Conservation (phyloP, 768 basidiomycete species). For the Clavulina sp. region DNA sequence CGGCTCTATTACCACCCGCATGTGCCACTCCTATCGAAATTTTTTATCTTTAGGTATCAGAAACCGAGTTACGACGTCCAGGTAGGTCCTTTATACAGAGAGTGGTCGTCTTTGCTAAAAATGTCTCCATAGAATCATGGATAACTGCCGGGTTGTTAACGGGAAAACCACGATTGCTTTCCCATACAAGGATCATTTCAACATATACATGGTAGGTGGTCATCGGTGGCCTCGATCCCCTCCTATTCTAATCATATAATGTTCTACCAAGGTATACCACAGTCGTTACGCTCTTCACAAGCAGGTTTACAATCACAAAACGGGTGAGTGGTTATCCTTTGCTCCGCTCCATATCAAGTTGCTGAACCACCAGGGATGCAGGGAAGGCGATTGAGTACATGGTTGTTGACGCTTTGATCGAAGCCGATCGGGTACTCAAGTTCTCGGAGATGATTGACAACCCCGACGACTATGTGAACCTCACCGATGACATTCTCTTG, state of each 20-base stretch:
- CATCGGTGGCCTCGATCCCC: not conserved
- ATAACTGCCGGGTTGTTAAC: conserved; percentile 57
- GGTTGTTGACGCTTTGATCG: conserved; percentile 62
- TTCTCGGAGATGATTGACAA: conserved; percentile 39
- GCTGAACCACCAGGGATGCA: conserved; percentile 15
- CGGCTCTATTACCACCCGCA: not conserved
- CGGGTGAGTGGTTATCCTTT: conserved; percentile 25
- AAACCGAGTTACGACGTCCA: not conserved
- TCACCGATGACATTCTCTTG: conserved; percentile 52
- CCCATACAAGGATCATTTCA: conserved; percentile 63
- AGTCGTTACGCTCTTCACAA: conserved; percentile 71
- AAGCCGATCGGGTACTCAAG: conserved; percentile 45
- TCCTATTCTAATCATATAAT: not conserved
- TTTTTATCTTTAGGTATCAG: not conserved
- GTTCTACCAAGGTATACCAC: conserved; percentile 29
- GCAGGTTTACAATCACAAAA: conserved; percentile 66
- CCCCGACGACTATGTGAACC: conserved; percentile 39
- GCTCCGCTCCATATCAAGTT: not conserved
- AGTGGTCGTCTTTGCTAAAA: not conserved
- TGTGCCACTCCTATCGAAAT: not conserved
- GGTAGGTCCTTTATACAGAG: not conserved
- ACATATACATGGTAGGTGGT: conserved; percentile 34
- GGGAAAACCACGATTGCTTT: conserved; percentile 68
- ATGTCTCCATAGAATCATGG: conserved; percentile 35
- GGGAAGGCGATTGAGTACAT: conserved; percentile 70